Evolutionary conservation across 1,284 basidiomycete genomes (phyloP), one percentile per base, ranked within the genome.

Genomic region (Ganoderma meredithae): DNA sequence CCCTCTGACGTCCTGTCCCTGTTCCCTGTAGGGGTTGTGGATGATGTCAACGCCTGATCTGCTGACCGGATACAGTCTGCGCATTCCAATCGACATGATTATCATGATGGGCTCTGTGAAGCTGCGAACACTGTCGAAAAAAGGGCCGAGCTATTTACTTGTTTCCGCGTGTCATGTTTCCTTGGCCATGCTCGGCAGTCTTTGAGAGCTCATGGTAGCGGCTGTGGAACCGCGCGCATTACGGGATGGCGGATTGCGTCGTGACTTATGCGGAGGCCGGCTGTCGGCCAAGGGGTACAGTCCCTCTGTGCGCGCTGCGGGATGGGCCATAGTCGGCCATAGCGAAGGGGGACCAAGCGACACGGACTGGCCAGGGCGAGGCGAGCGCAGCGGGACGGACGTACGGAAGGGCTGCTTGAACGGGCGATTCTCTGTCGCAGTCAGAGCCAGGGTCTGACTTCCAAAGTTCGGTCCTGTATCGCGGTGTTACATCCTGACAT

Each of bases 91-190:
- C 60, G 63, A 62, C 67, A 64, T 71, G 70, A 71, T 71, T 63
- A 71, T 71, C 70, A 71, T 71, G 70, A 71, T 71, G 70, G 52
- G 44, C 65, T 63, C 62, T 53, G 56, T 69, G 67, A 67, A 68
- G 60, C 65, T 69, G 67, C 22, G 47, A 52, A 25, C 22, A 9
- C n/a, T 22, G n/a, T 22, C 67, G 67, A 62, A 33, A 62, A 62
- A 13, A 60, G 60, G 36, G 31, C 41, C 13, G 27, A 39, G 60
- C 47, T 44, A 52, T n/a, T 25, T 60, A 52, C 31, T 25, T 60
- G 53, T 39, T n/a, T 47, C 53, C 47, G 40, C 60, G 64, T 65
- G 64, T 65, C 64, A 65, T 53, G 36, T 9, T 13, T 60, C 36
- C 36, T 40, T 25, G 36, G 56, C 47, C 47, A 8, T 22, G 47